A percentile compares a stretch with the other conserved stretches of the same genome.
phyloP scores from a whole-genome alignment of 176 grass and related monocot genomes.

The Lolium multiflorum region DNA sequence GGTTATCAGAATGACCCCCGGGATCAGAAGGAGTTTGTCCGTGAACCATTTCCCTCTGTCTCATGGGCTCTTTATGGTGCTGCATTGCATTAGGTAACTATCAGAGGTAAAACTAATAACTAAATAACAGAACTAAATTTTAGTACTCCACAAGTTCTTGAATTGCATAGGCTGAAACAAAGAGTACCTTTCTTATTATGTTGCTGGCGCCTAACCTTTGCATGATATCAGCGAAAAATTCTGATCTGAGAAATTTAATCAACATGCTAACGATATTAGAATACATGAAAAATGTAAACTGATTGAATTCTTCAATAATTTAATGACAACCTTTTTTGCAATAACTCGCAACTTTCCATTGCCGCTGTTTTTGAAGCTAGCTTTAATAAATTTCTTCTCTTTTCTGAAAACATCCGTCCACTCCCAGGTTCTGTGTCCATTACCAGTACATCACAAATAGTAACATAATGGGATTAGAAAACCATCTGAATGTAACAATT shows the following conservation, averaged over 20 bases:
- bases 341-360: slow-evolving; percentile 64
- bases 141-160: slow-evolving; percentile 8
- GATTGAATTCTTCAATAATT: slow-evolving; percentile 22
- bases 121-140: slow-evolving; percentile 26
- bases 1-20: background rate
- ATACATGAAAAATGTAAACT: slow-evolving; percentile 38
- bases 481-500: slow-evolving; percentile 19
- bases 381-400: slow-evolving; percentile 74
- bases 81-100: slow-evolving; percentile 41
- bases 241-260: slow-evolving; percentile 62
- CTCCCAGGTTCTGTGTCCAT: slow-evolving; percentile 50
- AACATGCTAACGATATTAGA: slow-evolving; percentile 7
- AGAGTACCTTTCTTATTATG: slow-evolving; percentile 49
- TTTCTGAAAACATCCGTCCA: slow-evolving; percentile 66
- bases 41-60: slow-evolving; percentile 12
- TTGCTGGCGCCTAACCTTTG: slow-evolving; percentile 55
- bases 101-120: slow-evolving; percentile 28
- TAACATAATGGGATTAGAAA: slow-evolving; percentile 28
- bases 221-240: slow-evolving; percentile 59
- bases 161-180: slow-evolving; percentile 17
- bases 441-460: slow-evolving; percentile 18
- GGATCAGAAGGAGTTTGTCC: slow-evolving; percentile 28
- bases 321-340: slow-evolving; percentile 56
- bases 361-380: slow-evolving; percentile 62
- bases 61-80: slow-evolving; percentile 33